Evolutionary conservation across 345 rosid genomes (phyloP), one percentile per base, ranked within the genome.

Genomic region (Clausena lansium): DNA sequence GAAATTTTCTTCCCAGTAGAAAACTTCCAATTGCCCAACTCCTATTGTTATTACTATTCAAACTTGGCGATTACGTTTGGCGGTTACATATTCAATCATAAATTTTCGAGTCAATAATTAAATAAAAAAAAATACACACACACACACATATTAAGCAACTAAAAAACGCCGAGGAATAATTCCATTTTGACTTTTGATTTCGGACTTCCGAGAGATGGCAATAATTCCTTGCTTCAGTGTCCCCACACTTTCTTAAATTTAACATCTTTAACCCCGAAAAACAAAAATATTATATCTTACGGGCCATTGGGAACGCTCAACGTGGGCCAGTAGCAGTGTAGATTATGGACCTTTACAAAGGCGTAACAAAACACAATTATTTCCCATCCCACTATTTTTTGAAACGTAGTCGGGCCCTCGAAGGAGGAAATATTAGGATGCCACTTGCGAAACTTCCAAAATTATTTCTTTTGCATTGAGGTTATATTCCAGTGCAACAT

Each of bases 21-120:
- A 27, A 45, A 69, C 4, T 39, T 41, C 45, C 73, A 69, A 45
- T 69, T 25, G 86, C 89, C 38, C 90, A 84, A 87, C 82, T 93
- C 89, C 87, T 81, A 86, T 76, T 86, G 90, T 3, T 45, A n/a
- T 41, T 33, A 7, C 14, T 1, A 27, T 27, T 69, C 73, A 45
- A 69, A 69, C 24, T 25, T 3, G 14, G 41, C 9, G 20, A 39
- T 24, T 2, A 0, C 22, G 17, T 45, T 45, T 45, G 50, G 15
- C 3, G 15, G 50, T 45, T 13, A 3, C 4, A 45, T 45, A 45
- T 45, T 45, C 50, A 45, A 45, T 45, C 17, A 45, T 45, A 11
- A 45, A 17, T 45, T 45, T 11, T 45, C 50, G 17, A 45, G 50
- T 45, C 50, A 45, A 45, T 13, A 45, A 45, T 45, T 11, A 45